Evolutionary conservation across 768 basidiomycete genomes (phyloP).

Genomic region (Russula abietina): DNA sequence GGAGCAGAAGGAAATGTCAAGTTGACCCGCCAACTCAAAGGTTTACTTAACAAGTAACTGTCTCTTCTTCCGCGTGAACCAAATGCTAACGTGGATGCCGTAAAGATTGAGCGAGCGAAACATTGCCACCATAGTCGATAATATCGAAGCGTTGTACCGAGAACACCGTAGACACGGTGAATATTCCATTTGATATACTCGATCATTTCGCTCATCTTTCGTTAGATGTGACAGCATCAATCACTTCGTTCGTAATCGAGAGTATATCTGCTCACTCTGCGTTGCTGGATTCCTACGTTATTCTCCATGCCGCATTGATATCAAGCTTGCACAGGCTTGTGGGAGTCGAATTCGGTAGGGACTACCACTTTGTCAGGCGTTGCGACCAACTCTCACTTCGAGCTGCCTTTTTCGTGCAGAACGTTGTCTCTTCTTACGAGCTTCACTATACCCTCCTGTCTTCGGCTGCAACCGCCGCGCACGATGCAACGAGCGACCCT

Average conservation of each 20-base stretch:
- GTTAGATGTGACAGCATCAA: constrained; percentile 66
- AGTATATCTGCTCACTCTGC: constrained; percentile 77
- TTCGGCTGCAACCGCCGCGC: constrained; percentile 8
- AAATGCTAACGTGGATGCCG: not conserved
- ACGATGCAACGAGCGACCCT: constrained; percentile 30
- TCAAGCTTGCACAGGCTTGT: constrained; percentile 73
- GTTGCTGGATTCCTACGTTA: constrained; percentile 83
- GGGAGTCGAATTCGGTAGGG: constrained; percentile 80
- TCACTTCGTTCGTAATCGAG: constrained; percentile 71
- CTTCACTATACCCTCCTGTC: constrained; percentile 39
- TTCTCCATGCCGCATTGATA: constrained; percentile 80
- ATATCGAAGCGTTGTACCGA: constrained; percentile 72
- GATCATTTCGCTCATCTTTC: constrained; percentile 1
- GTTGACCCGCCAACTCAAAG: constrained; percentile 73
- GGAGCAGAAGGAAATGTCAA: constrained; percentile 42
- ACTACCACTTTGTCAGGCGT: constrained; percentile 26
- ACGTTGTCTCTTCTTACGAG: constrained; percentile 62
- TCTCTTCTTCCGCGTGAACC: not conserved
- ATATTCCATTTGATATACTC: not conserved
- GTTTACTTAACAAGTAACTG: constrained; percentile 74
- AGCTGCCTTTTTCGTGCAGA: constrained; percentile 85
- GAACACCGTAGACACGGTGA: constrained; percentile 72
- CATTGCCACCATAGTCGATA: constrained; percentile 63
- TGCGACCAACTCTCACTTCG: constrained; percentile 9
- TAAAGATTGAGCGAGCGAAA: constrained; percentile 89